These are phyloP conservation scores for Priceomyces carsonii DNA, from an alignment of 805 yeast genomes.

Conservation along the genomic window DNA sequence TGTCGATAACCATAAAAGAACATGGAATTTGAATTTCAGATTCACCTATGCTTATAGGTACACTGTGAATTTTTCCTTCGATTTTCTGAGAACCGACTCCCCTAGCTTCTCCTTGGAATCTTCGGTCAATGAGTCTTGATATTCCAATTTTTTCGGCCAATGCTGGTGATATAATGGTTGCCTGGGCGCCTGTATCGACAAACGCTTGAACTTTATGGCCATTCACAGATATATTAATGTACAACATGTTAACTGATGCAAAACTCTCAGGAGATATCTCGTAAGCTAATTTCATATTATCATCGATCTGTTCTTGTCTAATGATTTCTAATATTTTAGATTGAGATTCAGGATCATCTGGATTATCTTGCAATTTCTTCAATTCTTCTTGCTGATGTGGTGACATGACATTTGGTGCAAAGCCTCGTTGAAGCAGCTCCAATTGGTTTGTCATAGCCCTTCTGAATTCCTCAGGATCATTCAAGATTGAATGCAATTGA, in stretches of 20 bases:
- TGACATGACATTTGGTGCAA: slow-evolving; percentile 29
- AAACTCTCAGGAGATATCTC: slow-evolving; percentile 92
- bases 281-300: slow-evolving; percentile 74
- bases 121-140: slow-evolving; percentile 69
- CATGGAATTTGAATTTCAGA: slow-evolving; percentile 41
- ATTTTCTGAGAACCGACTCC: slow-evolving; percentile 88
- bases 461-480: slow-evolving; percentile 51
- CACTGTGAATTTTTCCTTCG: slow-evolving; percentile 84
- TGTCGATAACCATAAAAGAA: slow-evolving; percentile 53
- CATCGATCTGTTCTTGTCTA: slow-evolving; percentile 72
- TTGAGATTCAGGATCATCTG: slow-evolving; percentile 71
- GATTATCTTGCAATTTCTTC: slow-evolving; percentile 55
- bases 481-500: slow-evolving; percentile 43
- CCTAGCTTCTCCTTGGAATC: slow-evolving; percentile 79
- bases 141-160: slow-evolving; percentile 76
- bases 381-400: slow-evolving; percentile 44
- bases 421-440: slow-evolving; percentile 28
- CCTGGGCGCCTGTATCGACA: slow-evolving; percentile 96
- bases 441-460: slow-evolving; percentile 33
- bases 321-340: slow-evolving; percentile 64
- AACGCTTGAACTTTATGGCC: slow-evolving; percentile 84
- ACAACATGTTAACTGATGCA: slow-evolving; percentile 80
- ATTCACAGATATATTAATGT: slow-evolving; percentile 74
- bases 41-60: slow-evolving; percentile 76
- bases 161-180: slow-evolving; percentile 76